These are phyloP conservation scores for Eutreptiella sp. DNA, from an alignment of 208 protist genomes.

Conservation along the genomic window DNA sequence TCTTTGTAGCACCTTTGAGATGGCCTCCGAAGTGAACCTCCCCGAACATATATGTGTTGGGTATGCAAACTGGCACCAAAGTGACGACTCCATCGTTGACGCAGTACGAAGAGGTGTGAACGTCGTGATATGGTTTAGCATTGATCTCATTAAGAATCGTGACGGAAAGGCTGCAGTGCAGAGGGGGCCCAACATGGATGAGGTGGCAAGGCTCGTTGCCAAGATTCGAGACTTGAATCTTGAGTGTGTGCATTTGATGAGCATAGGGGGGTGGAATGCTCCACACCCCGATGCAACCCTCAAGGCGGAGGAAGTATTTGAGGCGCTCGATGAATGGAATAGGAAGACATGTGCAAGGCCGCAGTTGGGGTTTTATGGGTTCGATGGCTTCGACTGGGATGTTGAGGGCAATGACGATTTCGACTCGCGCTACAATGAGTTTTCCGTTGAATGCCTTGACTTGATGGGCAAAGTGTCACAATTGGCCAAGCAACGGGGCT, in stretches of 20 bases:
- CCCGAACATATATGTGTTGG: too few relatives aligned
- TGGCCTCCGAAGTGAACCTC: too few relatives aligned
- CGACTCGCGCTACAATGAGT: constrained; percentile 1
- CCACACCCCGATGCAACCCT: constrained; percentile 1
- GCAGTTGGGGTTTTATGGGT: not conserved
- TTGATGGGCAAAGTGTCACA: not conserved
- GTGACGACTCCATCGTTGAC: not conserved
- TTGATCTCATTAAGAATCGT: not conserved
- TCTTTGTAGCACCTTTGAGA: too few relatives aligned
- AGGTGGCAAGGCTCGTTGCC: not conserved
- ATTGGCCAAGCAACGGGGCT: not conserved
- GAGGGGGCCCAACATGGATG: not conserved
- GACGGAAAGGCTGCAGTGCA: not conserved
- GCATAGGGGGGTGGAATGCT: constrained; percentile 18
- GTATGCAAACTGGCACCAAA: constrained; percentile 17
- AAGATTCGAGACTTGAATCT: too few relatives aligned
- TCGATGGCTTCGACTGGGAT: constrained; percentile 19
- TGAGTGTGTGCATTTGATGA: constrained; percentile 2
- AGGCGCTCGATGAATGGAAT: not conserved
- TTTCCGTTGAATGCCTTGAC: not conserved
- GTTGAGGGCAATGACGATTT: constrained; percentile 10
- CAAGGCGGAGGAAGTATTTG: not conserved
- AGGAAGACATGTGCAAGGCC: too few relatives aligned
- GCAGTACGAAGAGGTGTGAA: constrained; percentile 14
- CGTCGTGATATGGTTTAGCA: constrained; percentile 9